Evolutionary conservation across 352 stramenopile genomes (phyloP).

Genomic region (Pseudoperonospora humuli): DNA sequence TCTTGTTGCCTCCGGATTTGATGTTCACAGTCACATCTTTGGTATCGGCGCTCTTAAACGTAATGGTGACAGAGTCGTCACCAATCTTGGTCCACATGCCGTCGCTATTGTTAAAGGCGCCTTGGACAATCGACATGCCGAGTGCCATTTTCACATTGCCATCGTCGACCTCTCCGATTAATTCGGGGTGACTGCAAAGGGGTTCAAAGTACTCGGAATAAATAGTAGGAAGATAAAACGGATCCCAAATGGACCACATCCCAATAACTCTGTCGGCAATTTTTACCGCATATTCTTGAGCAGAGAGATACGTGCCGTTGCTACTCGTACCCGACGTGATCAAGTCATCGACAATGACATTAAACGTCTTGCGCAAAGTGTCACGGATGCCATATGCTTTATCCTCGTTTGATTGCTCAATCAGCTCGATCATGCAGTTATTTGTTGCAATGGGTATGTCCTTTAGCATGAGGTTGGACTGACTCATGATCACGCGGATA

Average conservation of each 20-base stretch:
- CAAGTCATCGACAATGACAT: slow-evolving; percentile 34
- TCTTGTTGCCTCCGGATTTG: slow-evolving; percentile 25
- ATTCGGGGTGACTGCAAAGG: slow-evolving; percentile 33
- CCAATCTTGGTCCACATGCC: slow-evolving; percentile 28
- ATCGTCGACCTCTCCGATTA: slow-evolving; percentile 39
- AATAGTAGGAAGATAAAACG: slow-evolving; percentile 34
- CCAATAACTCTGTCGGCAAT: slow-evolving; percentile 36
- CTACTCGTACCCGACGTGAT: slow-evolving; percentile 29
- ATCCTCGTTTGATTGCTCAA: slow-evolving; percentile 9
- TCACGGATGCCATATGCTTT: slow-evolving; percentile 28
- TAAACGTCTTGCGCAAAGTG: slow-evolving; percentile 39
- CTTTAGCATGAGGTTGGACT: slow-evolving; percentile 39
- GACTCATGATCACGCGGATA: slow-evolving; percentile 26
- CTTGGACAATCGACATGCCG: slow-evolving; percentile 27
- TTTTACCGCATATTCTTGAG: slow-evolving; percentile 29
- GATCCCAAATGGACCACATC: slow-evolving; percentile 35
- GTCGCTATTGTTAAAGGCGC: slow-evolving; percentile 32
- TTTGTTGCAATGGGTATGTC: slow-evolving; percentile 41
- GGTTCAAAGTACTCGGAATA: slow-evolving; percentile 39
- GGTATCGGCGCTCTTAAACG: slow-evolving; percentile 29
- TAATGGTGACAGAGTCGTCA: slow-evolving; percentile 26
- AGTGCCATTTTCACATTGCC: slow-evolving; percentile 33
- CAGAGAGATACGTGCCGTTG: slow-evolving; percentile 23
- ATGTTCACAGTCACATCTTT: slow-evolving; percentile 33
- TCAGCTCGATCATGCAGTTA: slow-evolving; percentile 30